Evolutionary conservation across 2,329 filamentous ascomycete genomes (phyloP).

Genomic region (Falciphora oryzae): DNA sequence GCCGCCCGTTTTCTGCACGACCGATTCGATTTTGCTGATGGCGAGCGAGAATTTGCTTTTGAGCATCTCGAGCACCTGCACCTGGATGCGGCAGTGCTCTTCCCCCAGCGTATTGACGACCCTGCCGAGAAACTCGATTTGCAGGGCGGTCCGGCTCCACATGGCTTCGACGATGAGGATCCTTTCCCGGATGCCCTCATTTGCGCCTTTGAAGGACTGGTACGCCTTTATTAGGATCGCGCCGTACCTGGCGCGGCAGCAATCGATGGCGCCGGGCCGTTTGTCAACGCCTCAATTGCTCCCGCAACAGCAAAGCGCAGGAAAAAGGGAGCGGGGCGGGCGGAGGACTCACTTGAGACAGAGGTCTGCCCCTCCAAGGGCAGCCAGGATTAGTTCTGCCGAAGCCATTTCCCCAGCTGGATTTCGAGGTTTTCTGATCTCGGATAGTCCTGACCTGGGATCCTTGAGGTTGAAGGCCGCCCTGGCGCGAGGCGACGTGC

Average conservation of each 20-base stretch:
- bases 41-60: conserved; percentile 4
- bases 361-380: not conserved
- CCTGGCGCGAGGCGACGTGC: no score
- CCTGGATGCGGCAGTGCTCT: no score
- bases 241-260: not conserved
- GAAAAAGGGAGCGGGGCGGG: no score
- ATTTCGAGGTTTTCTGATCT: not conserved
- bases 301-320: not conserved
- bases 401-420: not conserved
- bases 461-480: no score
- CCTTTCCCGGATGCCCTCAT: conserved; percentile 7
- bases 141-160: conserved; percentile 5
- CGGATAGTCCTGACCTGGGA: not conserved
- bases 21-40: conserved; percentile 9
- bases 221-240: not conserved
- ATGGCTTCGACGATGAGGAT: conserved; percentile 12
- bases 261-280: not conserved
- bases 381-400: not conserved
- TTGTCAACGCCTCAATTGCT: not conserved
- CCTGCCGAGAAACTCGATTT: conserved; percentile 11
- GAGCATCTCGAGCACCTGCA: no score
- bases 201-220: conserved; percentile 3
- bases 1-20: not conserved
- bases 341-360: not conserved
- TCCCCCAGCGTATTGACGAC: no score